Evolutionary conservation across 2,329 filamentous ascomycete genomes (phyloP).

Genomic region (Fusarium nematophilum): DNA sequence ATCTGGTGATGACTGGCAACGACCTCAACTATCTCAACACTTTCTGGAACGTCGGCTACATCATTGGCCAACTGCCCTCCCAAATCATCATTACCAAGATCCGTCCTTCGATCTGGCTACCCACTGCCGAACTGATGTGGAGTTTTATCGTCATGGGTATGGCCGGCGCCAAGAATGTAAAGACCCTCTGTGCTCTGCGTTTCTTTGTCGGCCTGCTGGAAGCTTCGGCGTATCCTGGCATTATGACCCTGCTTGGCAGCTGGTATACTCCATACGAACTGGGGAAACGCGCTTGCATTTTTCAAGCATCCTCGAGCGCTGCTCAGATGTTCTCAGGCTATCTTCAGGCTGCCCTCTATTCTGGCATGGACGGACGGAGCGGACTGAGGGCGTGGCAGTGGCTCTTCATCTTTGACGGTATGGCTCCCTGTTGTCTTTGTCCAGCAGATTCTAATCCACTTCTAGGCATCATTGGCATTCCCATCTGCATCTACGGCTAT

Average conservation of each 20-base stretch:
- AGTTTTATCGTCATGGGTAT: constrained; percentile 48
- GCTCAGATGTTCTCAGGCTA: constrained; percentile 57
- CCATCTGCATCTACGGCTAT: constrained; percentile 48
- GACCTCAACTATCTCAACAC: constrained; percentile 63
- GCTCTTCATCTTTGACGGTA: constrained; percentile 59
- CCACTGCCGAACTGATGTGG: constrained; percentile 47
- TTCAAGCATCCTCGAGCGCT: constrained; percentile 51
- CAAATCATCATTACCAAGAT: constrained; percentile 53
- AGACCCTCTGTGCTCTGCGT: constrained; percentile 50
- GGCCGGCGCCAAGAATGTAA: constrained; percentile 50
- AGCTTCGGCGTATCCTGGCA: constrained; percentile 50
- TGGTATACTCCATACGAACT: constrained; percentile 55
- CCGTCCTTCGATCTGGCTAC: constrained; percentile 52
- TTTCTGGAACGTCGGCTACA: constrained; percentile 69
- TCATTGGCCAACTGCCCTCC: constrained; percentile 56
- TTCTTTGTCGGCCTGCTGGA: constrained; percentile 55
- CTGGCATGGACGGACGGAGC: constrained; percentile 50
- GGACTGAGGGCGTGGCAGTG: constrained; percentile 58
- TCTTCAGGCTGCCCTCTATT: constrained; percentile 55
- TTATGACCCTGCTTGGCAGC: constrained; percentile 51
- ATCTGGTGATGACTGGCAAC: constrained; percentile 61
- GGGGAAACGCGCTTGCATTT: constrained; percentile 54
- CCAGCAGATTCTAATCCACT: not conserved
- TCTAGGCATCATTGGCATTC: constrained; percentile 44
- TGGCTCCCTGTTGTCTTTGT: not conserved